A percentile compares a stretch with the other conserved stretches of the same genome.
These are phyloP conservation scores for Hortaea sp. DNA, from an alignment of 2,329 filamentous ascomycete species.

Conservation along the genomic window DNA sequence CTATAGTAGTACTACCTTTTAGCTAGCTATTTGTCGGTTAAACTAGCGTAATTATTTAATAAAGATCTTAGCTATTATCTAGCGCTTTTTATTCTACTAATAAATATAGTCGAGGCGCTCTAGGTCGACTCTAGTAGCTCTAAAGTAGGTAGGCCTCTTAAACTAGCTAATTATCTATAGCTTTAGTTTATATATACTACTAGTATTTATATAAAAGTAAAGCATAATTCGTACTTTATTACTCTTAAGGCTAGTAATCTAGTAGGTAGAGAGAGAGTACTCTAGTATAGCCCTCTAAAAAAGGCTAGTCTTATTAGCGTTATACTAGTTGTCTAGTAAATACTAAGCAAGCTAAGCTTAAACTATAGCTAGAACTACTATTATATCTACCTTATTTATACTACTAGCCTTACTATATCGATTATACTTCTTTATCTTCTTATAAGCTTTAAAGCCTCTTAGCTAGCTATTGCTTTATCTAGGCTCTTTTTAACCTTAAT, in stretches of 20 bases:
- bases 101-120: neutral
- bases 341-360: neutral
- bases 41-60: neutral
- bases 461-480: neutral
- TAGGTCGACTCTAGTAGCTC: neutral
- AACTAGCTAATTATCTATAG: neutral
- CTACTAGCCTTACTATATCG: neutral
- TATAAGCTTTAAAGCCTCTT: neutral
- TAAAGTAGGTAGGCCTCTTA: neutral
- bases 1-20: neutral
- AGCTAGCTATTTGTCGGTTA: neutral
- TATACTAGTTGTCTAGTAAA: neutral
- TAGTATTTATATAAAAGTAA: neutral
- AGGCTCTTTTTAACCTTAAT: neutral
- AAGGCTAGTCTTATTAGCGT: neutral
- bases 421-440: neutral
- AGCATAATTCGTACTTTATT: neutral
- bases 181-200: neutral
- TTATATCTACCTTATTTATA: neutral
- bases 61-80: neutral
- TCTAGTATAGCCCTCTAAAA: neutral
- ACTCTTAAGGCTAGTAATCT: neutral
- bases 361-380: neutral
- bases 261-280: neutral
- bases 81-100: neutral